These are phyloP conservation scores for Fraxinus velutina DNA, from an alignment of 305 asterid species.

Conservation along the genomic window DNA sequence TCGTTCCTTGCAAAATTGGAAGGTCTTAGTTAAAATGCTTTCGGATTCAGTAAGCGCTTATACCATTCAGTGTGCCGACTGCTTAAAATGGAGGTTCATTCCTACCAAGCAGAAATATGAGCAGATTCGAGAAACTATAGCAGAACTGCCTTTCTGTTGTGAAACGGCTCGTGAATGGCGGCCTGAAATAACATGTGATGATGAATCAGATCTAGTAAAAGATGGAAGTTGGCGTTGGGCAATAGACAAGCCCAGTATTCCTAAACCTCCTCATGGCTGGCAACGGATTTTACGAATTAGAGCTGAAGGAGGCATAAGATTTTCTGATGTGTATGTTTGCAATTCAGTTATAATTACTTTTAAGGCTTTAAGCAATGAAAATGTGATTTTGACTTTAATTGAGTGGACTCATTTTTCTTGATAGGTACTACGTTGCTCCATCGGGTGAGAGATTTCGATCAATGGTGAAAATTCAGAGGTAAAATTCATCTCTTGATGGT, in stretches of 20 bases:
- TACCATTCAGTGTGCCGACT: slow-evolving; percentile 75
- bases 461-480: slow-evolving; percentile 57
- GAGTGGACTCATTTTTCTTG: slow-evolving; percentile 4
- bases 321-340: slow-evolving; percentile 78
- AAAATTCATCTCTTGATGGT: slow-evolving; percentile 7
- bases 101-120: slow-evolving; percentile 75
- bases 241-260: slow-evolving; percentile 71
- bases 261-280: slow-evolving; percentile 84
- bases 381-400: slow-evolving; percentile 7
- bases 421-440: slow-evolving; percentile 71
- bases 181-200: slow-evolving; percentile 59
- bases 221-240: slow-evolving; percentile 92
- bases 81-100: slow-evolving; percentile 84
- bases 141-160: slow-evolving; percentile 37
- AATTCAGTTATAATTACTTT: not conserved
- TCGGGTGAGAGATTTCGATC: slow-evolving; percentile 65
- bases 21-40: not conserved
- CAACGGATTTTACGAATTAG: slow-evolving; percentile 68
- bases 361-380: not conserved
- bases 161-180: slow-evolving; percentile 72
- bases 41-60: slow-evolving; percentile 37
- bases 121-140: slow-evolving; percentile 63
- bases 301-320: slow-evolving; percentile 75
- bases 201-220: slow-evolving; percentile 64
- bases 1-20: not conserved